Base-by-base conservation (phyloP, 352 stramenopile genomes). In the Globisporangium rhizosaccharum region DNA sequence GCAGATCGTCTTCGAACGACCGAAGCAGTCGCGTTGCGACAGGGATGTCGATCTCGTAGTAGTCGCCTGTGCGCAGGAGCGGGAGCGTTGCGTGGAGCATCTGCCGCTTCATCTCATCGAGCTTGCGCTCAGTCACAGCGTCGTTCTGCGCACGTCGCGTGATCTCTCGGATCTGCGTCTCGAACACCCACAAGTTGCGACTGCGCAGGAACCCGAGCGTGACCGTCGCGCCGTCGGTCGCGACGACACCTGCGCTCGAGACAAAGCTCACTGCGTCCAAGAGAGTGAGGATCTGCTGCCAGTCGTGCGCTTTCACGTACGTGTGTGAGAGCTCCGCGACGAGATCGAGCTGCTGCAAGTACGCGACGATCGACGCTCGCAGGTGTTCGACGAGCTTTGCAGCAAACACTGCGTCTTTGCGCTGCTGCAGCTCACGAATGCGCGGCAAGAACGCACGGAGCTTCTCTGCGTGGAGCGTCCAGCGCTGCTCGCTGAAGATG, bases 401-500 rank as follows among this genome's bases (percentile, higher is more conserved):
- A 2, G 74, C 74, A 25, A 88, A 86, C 11, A 28, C 7, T 14
- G 10, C 8, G 3, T 48, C 33, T 5, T 18, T 65, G 10, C 63
- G 49, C 41, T 70, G 66, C 44, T 79, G 66, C 10, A 86, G 63
- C 11, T 56, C 59, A 1, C 66, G 55, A 50, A 86, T 67, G 1
- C 67, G 59, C 14, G 68, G 63, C 18, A 82, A 45, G 25, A 86
- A 83, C 7, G 37, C 49, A 10, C 59, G 60, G 3, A 88, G 59
- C 30, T 65, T 72, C 15, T 78, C 68, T 2, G 68, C 57, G 50
- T 88, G 73, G 7, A 28, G 25, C 45, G 47, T 39, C 81, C 81
- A 90, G 18, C 77, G 72, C 62, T 90, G 81, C 15, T 85, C 73
- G 5, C 69, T 71, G 58, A 90, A 88, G 49, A 88, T 80, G 0